Conservation (phyloP, 2,329 filamentous ascomycete genomes). For the Aspergillus tamarii region DNA sequence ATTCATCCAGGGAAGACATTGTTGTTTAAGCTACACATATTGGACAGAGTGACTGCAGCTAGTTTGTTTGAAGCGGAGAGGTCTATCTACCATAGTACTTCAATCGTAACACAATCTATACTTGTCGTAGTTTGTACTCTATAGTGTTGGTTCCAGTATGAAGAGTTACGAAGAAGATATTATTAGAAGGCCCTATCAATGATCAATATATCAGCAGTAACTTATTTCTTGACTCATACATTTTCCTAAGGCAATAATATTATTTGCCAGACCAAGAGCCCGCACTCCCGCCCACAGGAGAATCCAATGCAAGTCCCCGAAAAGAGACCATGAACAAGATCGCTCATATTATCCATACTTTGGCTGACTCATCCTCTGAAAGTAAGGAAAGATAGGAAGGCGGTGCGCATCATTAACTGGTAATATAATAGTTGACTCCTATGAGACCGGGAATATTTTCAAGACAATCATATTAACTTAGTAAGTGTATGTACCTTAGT, state of each 20-base stretch:
- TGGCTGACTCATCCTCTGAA: neutral
- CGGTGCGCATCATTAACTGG: neutral
- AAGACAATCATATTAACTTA: too few species aligned
- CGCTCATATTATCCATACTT: neutral
- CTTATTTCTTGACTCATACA: neutral
- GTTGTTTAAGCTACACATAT: neutral
- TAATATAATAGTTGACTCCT: too few species aligned
- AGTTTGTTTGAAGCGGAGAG: neutral
- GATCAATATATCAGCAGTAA: neutral
- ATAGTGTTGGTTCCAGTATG: too few species aligned
- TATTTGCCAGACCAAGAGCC: neutral
- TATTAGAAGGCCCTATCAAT: neutral
- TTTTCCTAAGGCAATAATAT: neutral
- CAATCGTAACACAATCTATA: too few species aligned
- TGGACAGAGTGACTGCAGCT: neutral
- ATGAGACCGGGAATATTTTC: too few species aligned
- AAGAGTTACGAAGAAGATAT: neutral
- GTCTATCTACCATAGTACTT: neutral
- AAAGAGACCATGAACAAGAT: neutral
- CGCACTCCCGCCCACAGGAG: neutral
- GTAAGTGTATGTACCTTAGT: neutral
- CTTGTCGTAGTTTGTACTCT: too few species aligned
- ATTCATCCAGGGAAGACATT: neutral
- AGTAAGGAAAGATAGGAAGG: neutral
- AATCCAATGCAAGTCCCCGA: neutral